These are phyloP conservation scores for Nakaseomyces bracarensis DNA, from an alignment of 1,139 yeast genomes.

Conservation along the genomic window DNA sequence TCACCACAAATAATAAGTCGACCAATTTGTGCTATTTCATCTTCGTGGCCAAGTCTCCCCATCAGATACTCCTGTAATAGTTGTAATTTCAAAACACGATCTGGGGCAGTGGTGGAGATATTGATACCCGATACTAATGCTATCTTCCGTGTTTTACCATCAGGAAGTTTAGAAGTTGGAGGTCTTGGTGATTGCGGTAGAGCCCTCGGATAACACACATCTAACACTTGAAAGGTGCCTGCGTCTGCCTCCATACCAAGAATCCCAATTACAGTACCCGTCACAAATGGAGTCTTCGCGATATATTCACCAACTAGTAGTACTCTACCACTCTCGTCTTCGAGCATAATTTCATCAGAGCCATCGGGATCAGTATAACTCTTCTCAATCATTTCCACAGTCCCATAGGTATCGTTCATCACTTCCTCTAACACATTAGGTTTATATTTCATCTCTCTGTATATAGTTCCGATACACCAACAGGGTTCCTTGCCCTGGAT, in stretches of 20 bases:
- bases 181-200: constrained; percentile 47
- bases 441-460: constrained; percentile 74
- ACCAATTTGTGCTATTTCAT: constrained; percentile 37
- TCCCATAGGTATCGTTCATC: constrained; percentile 41
- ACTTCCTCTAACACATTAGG: constrained; percentile 81
- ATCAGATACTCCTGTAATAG: constrained; percentile 61
- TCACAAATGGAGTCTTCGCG: constrained; percentile 49
- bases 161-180: constrained; percentile 9
- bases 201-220: constrained; percentile 60
- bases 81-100: constrained; percentile 43
- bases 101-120: constrained; percentile 39
- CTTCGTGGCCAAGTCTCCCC: constrained; percentile 52
- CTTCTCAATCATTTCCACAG: constrained; percentile 31
- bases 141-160: constrained; percentile 32
- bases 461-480: constrained; percentile 89
- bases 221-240: constrained; percentile 80
- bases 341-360: constrained; percentile 57
- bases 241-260: constrained; percentile 79
- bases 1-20: constrained; percentile 70
- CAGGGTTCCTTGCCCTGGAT: constrained; percentile 60
- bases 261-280: constrained; percentile 81
- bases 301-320: constrained; percentile 58
- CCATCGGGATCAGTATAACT: constrained; percentile 48
- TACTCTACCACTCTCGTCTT: constrained; percentile 91
- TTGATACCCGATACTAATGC: constrained; percentile 73